These are phyloP conservation scores for Colletotrichum musae DNA, from an alignment of 2,329 filamentous ascomycete genomes.

Conservation along the genomic window DNA sequence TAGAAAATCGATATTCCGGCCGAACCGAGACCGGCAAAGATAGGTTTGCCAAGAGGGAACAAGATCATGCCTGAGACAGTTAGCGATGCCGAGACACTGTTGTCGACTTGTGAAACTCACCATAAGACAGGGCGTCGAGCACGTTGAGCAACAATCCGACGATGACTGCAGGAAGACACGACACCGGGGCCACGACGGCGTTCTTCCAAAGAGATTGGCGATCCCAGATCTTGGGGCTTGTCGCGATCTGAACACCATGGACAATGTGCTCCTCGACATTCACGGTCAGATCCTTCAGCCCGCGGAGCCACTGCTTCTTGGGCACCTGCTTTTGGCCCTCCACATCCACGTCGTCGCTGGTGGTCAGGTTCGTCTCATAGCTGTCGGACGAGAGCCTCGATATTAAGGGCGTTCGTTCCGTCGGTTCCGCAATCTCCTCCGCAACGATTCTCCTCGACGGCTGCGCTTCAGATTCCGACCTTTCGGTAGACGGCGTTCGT, in stretches of 20 bases:
- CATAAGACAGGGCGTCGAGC: slow-evolving; percentile 94
- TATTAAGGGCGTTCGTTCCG: slow-evolving; percentile 66
- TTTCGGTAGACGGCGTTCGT: slow-evolving; percentile 17
- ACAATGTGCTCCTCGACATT: slow-evolving; percentile 51
- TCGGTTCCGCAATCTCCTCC: slow-evolving; percentile 54
- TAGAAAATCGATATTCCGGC: slow-evolving; percentile 99
- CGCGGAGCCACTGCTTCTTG: slow-evolving; percentile 52
- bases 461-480: slow-evolving; percentile 32
- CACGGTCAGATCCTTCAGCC: slow-evolving; percentile 49
- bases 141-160: slow-evolving; percentile 93
- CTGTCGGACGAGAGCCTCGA: slow-evolving; percentile 49
- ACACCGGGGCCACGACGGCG: slow-evolving; percentile 75
- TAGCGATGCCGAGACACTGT: slow-evolving; percentile 39
- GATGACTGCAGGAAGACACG: slow-evolving; percentile 86
- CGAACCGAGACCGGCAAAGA: slow-evolving; percentile 88
- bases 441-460: slow-evolving; percentile 24
- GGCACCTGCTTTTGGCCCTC: slow-evolving; percentile 63
- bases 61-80: slow-evolving; percentile 81
- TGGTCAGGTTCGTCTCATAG: slow-evolving; percentile 44
- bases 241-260: slow-evolving; percentile 45
- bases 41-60: slow-evolving; percentile 88
- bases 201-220: slow-evolving; percentile 74
- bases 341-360: slow-evolving; percentile 55
- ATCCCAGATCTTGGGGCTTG: slow-evolving; percentile 70
- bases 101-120: slow-evolving; percentile 57